phyloP scores from a whole-genome alignment of 23 red algal species.

The Gracilaria gracilis region DNA sequence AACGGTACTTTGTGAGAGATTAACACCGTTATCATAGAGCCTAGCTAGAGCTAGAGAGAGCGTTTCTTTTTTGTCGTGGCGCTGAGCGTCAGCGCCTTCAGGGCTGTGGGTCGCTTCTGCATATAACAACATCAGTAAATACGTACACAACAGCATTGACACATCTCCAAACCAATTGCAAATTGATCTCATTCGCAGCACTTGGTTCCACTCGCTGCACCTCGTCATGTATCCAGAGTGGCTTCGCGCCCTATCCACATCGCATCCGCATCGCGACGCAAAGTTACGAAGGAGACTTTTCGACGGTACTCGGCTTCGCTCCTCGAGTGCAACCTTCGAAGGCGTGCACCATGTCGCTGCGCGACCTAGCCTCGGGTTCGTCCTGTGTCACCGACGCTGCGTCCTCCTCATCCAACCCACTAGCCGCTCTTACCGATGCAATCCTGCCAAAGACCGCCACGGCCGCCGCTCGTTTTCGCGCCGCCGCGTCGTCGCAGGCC shows the following conservation, averaged over 20 bases:
- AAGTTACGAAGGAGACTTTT: no score
- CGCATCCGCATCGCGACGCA: not conserved
- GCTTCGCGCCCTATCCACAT: not conserved
- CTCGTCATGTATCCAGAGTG: not conserved
- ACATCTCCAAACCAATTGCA: not conserved
- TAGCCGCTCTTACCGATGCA: constrained; percentile 27
- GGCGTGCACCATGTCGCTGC: constrained; percentile 64
- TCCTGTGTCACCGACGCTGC: not conserved
- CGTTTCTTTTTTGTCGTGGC: no score
- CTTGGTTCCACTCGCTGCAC: constrained; percentile 7
- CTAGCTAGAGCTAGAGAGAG: no score
- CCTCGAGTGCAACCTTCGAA: no score
- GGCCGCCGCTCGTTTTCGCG: not conserved
- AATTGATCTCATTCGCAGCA: not conserved
- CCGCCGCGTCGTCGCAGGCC: not conserved
- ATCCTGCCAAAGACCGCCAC: constrained; percentile 16
- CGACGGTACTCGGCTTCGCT: no score
- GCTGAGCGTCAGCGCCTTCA: no score
- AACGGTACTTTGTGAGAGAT: no score
- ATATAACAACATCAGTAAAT: no score
- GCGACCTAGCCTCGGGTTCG: constrained; percentile 22
- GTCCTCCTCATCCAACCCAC: constrained; percentile 42
- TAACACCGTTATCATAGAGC: no score
- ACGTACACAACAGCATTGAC: not conserved
- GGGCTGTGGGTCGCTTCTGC: no score